These are phyloP conservation scores for Gnomoniopsis smithogilvyi DNA, from an alignment of 2,329 filamentous ascomycete species.

Conservation along the genomic window DNA sequence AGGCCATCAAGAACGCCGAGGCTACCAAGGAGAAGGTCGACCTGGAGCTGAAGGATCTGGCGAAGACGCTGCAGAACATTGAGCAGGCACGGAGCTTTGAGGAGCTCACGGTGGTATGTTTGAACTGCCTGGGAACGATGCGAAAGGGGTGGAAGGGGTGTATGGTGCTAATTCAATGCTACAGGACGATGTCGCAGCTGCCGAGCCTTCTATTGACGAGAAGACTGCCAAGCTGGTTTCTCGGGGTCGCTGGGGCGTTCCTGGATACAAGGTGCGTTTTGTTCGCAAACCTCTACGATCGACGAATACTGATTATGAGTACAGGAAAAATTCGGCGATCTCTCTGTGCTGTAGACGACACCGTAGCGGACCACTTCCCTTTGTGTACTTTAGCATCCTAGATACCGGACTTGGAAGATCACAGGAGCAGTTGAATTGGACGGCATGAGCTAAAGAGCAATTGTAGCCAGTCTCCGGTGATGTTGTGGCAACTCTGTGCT, in stretches of 20 bases:
- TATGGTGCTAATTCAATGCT: constrained; percentile 27
- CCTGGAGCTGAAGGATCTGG: constrained; percentile 87
- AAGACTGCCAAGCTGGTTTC: constrained; percentile 92
- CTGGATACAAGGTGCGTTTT: constrained; percentile 89
- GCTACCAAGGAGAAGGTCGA: constrained; percentile 96
- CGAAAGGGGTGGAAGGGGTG: constrained; percentile 9
- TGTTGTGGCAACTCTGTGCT: neutral
- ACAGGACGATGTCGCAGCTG: constrained; percentile 90
- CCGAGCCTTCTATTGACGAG: constrained; percentile 95
- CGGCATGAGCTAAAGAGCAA: constrained; percentile 7
- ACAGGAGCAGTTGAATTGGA: constrained; percentile 15
- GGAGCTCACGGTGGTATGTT: constrained; percentile 92
- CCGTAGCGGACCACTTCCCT: constrained; percentile 41
- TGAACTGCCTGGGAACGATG: constrained; percentile 2
- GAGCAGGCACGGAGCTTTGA: constrained; percentile 94
- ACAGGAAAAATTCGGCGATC: constrained; percentile 98
- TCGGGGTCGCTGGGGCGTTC: constrained; percentile 97
- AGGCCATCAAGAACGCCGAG: constrained; percentile 95
- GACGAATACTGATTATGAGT: constrained; percentile 41
- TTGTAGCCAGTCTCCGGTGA: neutral
- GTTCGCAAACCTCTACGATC: neutral
- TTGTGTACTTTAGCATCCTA: constrained; percentile 71
- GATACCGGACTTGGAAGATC: constrained; percentile 46
- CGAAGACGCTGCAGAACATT: constrained; percentile 95
- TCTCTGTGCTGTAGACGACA: constrained; percentile 79